Evolutionary conservation across 257 asterid species (phyloP).

Genomic region (Rauvolfia tetraphylla): DNA sequence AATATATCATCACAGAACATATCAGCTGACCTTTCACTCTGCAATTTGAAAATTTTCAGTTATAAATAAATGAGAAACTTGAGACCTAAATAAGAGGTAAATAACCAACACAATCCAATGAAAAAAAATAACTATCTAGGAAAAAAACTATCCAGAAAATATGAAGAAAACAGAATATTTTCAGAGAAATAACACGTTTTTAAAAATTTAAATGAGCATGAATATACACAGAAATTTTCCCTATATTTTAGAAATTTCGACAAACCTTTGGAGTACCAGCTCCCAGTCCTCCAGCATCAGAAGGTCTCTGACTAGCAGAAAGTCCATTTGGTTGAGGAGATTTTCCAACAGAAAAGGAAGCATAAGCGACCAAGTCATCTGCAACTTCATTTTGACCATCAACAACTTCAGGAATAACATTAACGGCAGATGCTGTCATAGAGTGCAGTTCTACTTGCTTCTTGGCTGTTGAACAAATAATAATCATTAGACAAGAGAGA

Average conservation of each 20-base stretch:
- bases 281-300: constrained; percentile 81
- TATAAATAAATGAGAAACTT: constrained; percentile 11
- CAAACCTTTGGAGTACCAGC: constrained; percentile 94
- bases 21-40: constrained; percentile 81
- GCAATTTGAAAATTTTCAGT: constrained; percentile 31
- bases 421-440: constrained; percentile 30
- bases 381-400: constrained; percentile 45
- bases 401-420: constrained; percentile 27
- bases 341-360: constrained; percentile 74
- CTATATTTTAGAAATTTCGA: constrained; percentile 2
- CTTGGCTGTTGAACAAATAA: constrained; percentile 29
- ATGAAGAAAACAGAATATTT: background rate
- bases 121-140: no score
- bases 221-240: background rate
- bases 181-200: background rate
- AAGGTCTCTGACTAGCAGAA: constrained; percentile 40
- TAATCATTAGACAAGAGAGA: background rate
- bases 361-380: constrained; percentile 50
- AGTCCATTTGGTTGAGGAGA: constrained; percentile 65
- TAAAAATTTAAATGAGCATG: background rate
- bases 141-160: background rate
- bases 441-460: constrained; percentile 38
- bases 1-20: constrained; percentile 92
- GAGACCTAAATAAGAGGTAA: background rate
- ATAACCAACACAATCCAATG: no score